These are phyloP conservation scores for Ceratocystis alfenasii DNA, from an alignment of 2,329 filamentous ascomycete species.

Conservation along the genomic window DNA sequence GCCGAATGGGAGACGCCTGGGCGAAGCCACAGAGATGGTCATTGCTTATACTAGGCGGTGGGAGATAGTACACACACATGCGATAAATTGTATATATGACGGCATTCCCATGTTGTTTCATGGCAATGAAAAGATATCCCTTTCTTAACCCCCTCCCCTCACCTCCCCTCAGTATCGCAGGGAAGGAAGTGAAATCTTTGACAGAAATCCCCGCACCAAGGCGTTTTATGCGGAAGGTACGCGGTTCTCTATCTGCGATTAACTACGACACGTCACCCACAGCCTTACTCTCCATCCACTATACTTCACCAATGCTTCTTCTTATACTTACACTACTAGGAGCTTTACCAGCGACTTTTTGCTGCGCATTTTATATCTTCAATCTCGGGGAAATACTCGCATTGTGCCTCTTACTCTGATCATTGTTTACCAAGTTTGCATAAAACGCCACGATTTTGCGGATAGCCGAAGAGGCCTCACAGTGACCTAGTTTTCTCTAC, in stretches of 20 bases:
- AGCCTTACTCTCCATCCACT: neutral
- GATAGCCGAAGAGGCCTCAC: too few species aligned
- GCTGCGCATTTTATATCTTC: neutral
- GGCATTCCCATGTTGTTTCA: neutral
- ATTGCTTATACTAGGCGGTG: too few species aligned
- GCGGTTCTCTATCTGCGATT: neutral
- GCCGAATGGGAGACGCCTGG: neutral
- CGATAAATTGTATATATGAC: neutral
- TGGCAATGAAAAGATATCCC: too few species aligned
- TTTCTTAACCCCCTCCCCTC: too few species aligned
- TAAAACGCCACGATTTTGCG: neutral
- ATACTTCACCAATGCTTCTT: neutral
- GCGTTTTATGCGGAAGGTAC: neutral
- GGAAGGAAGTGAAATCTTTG: conserved; percentile 3
- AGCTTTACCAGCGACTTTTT: neutral
- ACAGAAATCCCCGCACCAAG: neutral
- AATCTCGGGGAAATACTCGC: neutral
- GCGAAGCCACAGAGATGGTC: too few species aligned
- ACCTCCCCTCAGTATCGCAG: neutral
- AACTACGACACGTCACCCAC: too few species aligned
- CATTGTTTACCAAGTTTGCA: neutral
- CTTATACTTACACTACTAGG: neutral
- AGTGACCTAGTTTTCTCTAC: too few species aligned
- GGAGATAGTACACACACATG: too few species aligned
- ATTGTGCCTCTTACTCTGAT: neutral